Conservation (phyloP, 257 asterid species). For the Ajuga chamaepitys region DNA sequence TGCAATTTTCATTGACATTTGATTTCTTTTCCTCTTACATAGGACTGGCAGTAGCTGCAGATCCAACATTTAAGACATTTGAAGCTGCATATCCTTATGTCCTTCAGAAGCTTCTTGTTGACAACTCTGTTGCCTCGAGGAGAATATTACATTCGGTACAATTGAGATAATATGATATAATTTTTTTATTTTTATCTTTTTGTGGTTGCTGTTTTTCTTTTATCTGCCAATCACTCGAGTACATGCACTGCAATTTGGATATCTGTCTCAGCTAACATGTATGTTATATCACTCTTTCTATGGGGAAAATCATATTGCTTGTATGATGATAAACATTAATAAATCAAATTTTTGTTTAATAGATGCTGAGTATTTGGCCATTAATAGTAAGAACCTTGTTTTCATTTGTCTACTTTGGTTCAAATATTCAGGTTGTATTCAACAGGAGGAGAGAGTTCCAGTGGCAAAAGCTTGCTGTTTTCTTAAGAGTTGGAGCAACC, state of each 20-base stretch:
- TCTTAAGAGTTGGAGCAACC: slow-evolving; percentile 69
- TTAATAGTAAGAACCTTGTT: not conserved
- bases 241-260: not conserved
- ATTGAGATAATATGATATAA: not conserved
- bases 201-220: too few species aligned
- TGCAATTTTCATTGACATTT: not conserved
- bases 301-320: slow-evolving; percentile 1
- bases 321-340: not conserved
- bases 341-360: not conserved
- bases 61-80: slow-evolving; percentile 83
- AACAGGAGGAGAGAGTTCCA: slow-evolving; percentile 81
- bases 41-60: slow-evolving; percentile 95
- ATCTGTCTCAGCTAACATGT: not conserved
- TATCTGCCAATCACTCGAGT: not conserved
- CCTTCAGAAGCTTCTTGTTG: slow-evolving; percentile 86
- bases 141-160: slow-evolving; percentile 77
- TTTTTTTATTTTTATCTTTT: not conserved
- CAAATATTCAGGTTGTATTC: slow-evolving; percentile 57
- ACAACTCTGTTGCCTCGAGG: slow-evolving; percentile 69
- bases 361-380: not conserved
- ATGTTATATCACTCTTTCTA: not conserved
- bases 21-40: slow-evolving; percentile 16
- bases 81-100: slow-evolving; percentile 96
- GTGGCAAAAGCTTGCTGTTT: slow-evolving; percentile 74
- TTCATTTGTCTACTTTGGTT: slow-evolving; percentile 8